A percentile compares a stretch with the other conserved stretches of the same genome.
Conservation (phyloP, 345 rosid species). For the Trapa bicornis region DNA sequence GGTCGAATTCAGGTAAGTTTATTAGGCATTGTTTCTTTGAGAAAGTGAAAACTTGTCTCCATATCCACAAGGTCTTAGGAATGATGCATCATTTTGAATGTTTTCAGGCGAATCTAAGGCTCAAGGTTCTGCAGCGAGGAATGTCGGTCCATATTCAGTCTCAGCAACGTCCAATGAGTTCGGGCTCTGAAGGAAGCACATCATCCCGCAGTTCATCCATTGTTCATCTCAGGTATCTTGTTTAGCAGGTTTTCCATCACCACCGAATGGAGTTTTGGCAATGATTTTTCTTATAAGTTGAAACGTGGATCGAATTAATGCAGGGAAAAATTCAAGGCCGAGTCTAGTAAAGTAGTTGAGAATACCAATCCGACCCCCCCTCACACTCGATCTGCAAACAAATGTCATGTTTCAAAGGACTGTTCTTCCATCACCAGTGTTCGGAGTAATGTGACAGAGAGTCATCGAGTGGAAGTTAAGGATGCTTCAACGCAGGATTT, state of each 20-base stretch:
- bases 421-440: background rate
- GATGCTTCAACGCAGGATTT: background rate
- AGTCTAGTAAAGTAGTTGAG: background rate
- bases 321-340: conserved; percentile 8
- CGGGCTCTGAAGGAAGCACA: background rate
- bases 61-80: background rate
- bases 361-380: background rate
- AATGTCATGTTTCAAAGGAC: background rate
- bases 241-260: background rate
- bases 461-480: background rate
- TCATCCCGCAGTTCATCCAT: background rate
- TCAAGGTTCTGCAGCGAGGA: conserved; percentile 5
- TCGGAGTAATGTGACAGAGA: background rate
- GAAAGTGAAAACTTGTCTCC: background rate
- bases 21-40: background rate
- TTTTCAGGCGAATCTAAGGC: conserved; percentile 1
- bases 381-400: background rate
- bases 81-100: background rate
- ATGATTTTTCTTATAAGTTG: background rate
- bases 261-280: background rate
- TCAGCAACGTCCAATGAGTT: background rate
- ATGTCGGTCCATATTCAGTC: background rate
- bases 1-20: conserved; percentile 5
- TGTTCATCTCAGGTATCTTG: background rate
- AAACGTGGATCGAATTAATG: background rate